A percentile compares a stretch with the other conserved stretches of the same genome.
These are phyloP conservation scores for Pyrus communis DNA, from an alignment of 306 rosid species.

Conservation along the genomic window DNA sequence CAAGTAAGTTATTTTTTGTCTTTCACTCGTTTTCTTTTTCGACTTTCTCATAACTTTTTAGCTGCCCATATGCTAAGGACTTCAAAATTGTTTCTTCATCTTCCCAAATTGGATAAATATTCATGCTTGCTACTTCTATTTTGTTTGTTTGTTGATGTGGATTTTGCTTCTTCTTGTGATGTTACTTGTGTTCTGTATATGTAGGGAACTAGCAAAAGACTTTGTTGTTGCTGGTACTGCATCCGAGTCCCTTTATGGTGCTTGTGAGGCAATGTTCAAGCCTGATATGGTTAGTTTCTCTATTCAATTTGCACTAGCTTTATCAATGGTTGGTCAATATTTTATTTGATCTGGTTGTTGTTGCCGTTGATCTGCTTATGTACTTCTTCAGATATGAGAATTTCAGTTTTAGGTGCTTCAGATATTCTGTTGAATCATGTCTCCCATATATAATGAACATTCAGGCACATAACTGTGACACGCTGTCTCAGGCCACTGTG, in stretches of 20 bases:
- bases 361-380: background rate
- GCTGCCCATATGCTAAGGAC: background rate
- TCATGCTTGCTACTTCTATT: background rate
- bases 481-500: background rate
- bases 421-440: background rate
- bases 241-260: slow-evolving; percentile 97
- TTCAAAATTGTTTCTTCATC: background rate
- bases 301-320: slow-evolving; percentile 12
- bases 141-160: background rate
- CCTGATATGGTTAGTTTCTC: slow-evolving; percentile 75
- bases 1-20: slow-evolving; percentile 55
- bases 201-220: slow-evolving; percentile 96
- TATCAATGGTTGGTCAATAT: background rate
- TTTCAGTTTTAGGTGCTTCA: background rate
- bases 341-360: background rate
- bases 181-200: slow-evolving; percentile 3
- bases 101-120: background rate
- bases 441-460: background rate
- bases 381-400: background rate
- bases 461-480: background rate
- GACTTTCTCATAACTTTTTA: background rate
- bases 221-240: slow-evolving; percentile 97
- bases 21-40: background rate
- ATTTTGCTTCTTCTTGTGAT: background rate
- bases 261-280: slow-evolving; percentile 94